phyloP scores from a whole-genome alignment of 768 basidiomycete genomes.

The Mycena polygramma region DNA sequence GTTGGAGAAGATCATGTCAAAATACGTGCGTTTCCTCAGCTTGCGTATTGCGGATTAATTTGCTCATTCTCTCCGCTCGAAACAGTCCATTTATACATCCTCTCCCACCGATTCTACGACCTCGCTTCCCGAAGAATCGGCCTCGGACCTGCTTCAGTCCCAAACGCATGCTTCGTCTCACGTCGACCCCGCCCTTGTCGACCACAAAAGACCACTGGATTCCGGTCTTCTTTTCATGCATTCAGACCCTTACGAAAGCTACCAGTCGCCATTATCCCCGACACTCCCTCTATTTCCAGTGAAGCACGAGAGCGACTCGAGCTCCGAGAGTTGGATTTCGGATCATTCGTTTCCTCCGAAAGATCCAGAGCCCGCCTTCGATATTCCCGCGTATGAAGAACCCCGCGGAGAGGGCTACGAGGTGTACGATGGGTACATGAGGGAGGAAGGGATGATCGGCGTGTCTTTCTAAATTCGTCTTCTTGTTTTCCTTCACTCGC shows the following conservation, averaged over 20 bases:
- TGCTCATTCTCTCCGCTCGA: too few relatives aligned
- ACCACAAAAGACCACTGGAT: conserved; percentile 11
- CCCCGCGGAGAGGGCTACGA: conserved; percentile 12
- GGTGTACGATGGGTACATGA: conserved; percentile 23
- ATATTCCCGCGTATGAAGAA: conserved; percentile 29
- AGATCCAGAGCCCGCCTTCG: conserved; percentile 26
- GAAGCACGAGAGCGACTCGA: conserved; percentile 42
- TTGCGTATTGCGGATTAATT: background rate
- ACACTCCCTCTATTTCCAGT: conserved; percentile 26
- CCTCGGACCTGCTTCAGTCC: conserved; percentile 46
- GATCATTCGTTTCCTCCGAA: conserved; percentile 30
- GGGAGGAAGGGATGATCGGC: conserved; percentile 28
- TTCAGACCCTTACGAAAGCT: conserved; percentile 14
- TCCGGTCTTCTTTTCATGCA: conserved; percentile 32
- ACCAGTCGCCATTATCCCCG: conserved; percentile 28
- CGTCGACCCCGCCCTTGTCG: conserved; percentile 24
- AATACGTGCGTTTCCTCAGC: conserved; percentile 73
- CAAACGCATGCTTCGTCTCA: conserved; percentile 39
- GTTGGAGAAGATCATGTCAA: conserved; percentile 83
- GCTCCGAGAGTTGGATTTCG: conserved; percentile 41
- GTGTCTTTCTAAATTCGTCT: conserved; percentile 20
- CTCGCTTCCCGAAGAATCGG: conserved; percentile 48
- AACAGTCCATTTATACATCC: conserved; percentile 65
- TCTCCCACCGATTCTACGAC: conserved; percentile 48
- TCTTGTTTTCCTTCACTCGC: background rate